phyloP scores from a whole-genome alignment of 2,329 filamentous ascomycete species.

The Rutstroemia sp. region DNA sequence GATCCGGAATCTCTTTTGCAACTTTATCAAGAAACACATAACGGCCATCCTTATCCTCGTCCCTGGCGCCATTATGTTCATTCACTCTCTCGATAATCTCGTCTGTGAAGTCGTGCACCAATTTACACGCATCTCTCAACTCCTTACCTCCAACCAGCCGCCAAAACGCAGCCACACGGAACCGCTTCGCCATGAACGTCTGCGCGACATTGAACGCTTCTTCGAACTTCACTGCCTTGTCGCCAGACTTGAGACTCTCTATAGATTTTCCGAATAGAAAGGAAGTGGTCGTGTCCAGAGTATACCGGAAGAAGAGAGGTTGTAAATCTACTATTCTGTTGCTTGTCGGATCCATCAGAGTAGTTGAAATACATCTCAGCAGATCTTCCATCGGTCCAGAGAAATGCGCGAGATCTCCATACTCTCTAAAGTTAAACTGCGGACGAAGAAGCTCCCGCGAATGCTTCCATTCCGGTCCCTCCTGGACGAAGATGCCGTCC shows the following conservation, averaged over 20 bases:
- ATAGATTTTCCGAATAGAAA: slow-evolving; percentile 47
- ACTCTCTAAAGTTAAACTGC: slow-evolving; percentile 1
- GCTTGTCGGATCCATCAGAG: not conserved
- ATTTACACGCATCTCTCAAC: slow-evolving; percentile 19
- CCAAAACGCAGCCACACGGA: slow-evolving; percentile 20
- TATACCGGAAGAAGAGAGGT: slow-evolving; percentile 41
- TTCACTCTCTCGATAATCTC: not conserved
- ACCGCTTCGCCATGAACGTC: slow-evolving; percentile 26
- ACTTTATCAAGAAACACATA: not conserved
- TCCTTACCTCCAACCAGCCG: slow-evolving; percentile 9
- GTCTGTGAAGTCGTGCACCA: slow-evolving; percentile 15
- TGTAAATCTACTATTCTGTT: slow-evolving; percentile 29
- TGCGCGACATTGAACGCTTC: slow-evolving; percentile 33
- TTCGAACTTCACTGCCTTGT: slow-evolving; percentile 21
- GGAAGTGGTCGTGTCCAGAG: slow-evolving; percentile 46
- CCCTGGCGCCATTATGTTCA: slow-evolving; percentile 4
- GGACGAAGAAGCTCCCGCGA: not conserved
- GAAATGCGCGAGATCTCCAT: slow-evolving; percentile 12
- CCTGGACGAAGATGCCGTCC: slow-evolving; percentile 5
- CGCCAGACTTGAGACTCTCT: slow-evolving; percentile 6
- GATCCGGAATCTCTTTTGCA: slow-evolving; percentile 30
- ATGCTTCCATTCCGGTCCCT: not conserved
- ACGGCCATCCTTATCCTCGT: slow-evolving; percentile 29
- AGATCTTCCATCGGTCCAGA: slow-evolving; percentile 13
- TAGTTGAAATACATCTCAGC: not conserved